These are phyloP conservation scores for Nicotiana otophora DNA, from an alignment of 257 asterid genomes.

Conservation along the genomic window DNA sequence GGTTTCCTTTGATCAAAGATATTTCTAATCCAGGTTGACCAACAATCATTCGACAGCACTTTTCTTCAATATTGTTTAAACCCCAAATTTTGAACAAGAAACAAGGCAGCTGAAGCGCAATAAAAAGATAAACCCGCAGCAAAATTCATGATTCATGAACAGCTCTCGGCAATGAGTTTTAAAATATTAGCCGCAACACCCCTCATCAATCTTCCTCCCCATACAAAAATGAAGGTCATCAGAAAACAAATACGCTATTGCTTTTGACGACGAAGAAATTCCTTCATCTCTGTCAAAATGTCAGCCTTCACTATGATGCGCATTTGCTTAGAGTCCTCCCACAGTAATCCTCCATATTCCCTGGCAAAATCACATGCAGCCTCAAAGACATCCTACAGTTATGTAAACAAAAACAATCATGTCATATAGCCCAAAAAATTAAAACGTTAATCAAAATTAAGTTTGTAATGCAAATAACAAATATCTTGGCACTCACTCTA, in stretches of 20 bases:
- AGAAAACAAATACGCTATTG: conserved; percentile 27
- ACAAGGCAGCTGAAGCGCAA: background rate
- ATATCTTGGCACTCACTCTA: conserved; percentile 34
- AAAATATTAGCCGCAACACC: background rate
- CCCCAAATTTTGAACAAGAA: background rate
- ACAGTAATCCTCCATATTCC: conserved; percentile 68
- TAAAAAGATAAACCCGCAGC: background rate
- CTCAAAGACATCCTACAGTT: conserved; percentile 69
- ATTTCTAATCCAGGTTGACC: too few relatives aligned
- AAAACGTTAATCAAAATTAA: background rate
- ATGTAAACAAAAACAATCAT: background rate
- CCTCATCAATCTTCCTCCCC: background rate
- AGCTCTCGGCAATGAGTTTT: background rate
- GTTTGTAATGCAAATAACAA: background rate
- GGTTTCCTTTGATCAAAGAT: too few relatives aligned
- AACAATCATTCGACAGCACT: too few relatives aligned
- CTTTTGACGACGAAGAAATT: conserved; percentile 66
- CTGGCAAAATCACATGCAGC: conserved; percentile 86
- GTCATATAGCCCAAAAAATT: background rate
- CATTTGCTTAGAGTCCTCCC: conserved; percentile 81
- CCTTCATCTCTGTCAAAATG: conserved; percentile 68
- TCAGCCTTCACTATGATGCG: conserved; percentile 75
- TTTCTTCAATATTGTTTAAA: too few relatives aligned
- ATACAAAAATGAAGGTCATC: background rate
- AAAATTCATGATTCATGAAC: conserved; percentile 8